phyloP scores from a whole-genome alignment of 352 stramenopile species.

The Globisporangium orthogonon region DNA sequence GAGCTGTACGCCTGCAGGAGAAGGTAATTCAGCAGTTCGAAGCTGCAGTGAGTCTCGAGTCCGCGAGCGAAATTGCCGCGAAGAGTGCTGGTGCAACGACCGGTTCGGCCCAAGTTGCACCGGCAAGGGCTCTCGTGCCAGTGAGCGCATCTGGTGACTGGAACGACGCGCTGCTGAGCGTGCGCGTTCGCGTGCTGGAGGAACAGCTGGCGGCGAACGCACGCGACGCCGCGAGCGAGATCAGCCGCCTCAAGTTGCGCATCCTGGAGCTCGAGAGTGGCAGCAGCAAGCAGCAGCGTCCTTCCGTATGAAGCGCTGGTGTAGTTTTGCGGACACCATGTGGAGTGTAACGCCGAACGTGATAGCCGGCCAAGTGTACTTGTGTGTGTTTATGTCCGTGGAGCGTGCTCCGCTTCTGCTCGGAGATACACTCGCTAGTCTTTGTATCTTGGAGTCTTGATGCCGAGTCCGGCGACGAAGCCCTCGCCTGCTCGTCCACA shows the following conservation, averaged over 20 bases:
- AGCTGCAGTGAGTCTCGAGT: slow-evolving; percentile 39
- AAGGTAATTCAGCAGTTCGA: slow-evolving; percentile 79
- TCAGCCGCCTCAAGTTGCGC: slow-evolving; percentile 48
- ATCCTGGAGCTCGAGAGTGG: slow-evolving; percentile 53
- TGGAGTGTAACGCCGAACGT: background rate
- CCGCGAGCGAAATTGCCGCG: slow-evolving; percentile 6
- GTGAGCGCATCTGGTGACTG: background rate
- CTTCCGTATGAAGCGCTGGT: background rate
- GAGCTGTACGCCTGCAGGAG: slow-evolving; percentile 69
- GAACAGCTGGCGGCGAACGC: slow-evolving; percentile 64
- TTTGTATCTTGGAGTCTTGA: slow-evolving; percentile 71
- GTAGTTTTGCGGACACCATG: background rate
- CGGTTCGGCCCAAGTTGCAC: background rate
- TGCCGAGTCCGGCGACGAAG: slow-evolving; percentile 71
- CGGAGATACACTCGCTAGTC: slow-evolving; percentile 16
- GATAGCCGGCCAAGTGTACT: background rate
- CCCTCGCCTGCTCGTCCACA: slow-evolving; percentile 39
- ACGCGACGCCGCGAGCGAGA: slow-evolving; percentile 45
- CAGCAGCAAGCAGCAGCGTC: background rate
- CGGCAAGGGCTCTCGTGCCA: background rate
- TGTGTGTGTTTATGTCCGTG: slow-evolving; percentile 1
- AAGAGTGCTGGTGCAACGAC: background rate
- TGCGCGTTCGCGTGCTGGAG: slow-evolving; percentile 62
- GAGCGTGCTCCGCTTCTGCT: too few relatives aligned
- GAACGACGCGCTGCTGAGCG: slow-evolving; percentile 17